Percentiles rank a stretch among this genome's conserved stretches.
phyloP scores from a whole-genome alignment of 495 filamentous ascomycete genomes.

The Hypoxylon lienhwacheense region DNA sequence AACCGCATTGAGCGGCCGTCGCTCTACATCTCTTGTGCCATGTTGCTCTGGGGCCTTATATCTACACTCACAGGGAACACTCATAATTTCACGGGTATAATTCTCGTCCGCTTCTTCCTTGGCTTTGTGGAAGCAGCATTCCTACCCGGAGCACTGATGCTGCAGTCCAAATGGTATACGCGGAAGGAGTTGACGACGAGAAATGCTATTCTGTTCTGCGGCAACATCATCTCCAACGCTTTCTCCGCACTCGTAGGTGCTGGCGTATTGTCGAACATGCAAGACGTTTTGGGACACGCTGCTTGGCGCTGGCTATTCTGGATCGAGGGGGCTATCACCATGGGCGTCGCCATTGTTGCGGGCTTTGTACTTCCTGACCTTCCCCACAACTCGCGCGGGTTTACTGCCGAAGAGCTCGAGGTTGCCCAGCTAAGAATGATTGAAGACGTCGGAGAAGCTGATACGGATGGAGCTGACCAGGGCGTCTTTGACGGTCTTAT shows the following conservation, averaged over 20 bases:
- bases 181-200: slow-evolving; percentile 53
- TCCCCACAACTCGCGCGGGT: slow-evolving; percentile 68
- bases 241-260: slow-evolving; percentile 65
- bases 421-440: slow-evolving; percentile 69
- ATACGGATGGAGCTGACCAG: slow-evolving; percentile 61
- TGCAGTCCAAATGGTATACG: slow-evolving; percentile 62
- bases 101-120: slow-evolving; percentile 67
- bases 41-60: slow-evolving; percentile 71
- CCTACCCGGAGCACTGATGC: slow-evolving; percentile 49
- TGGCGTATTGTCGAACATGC: slow-evolving; percentile 55
- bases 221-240: slow-evolving; percentile 61
- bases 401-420: slow-evolving; percentile 66
- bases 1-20: slow-evolving; percentile 46
- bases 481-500: slow-evolving; percentile 65
- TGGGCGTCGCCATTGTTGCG: slow-evolving; percentile 47
- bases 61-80: slow-evolving; percentile 61
- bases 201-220: slow-evolving; percentile 64
- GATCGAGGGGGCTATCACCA: slow-evolving; percentile 68
- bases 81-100: slow-evolving; percentile 61
- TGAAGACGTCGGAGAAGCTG: slow-evolving; percentile 76
- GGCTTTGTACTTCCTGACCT: slow-evolving; percentile 72
- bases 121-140: slow-evolving; percentile 60
- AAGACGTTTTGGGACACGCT: slow-evolving; percentile 47
- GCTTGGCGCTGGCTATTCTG: slow-evolving; percentile 69
- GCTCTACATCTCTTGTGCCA: slow-evolving; percentile 54